phyloP scores from a whole-genome alignment of 2,329 filamentous ascomycete genomes.

The Camptophora hylomeconis region DNA sequence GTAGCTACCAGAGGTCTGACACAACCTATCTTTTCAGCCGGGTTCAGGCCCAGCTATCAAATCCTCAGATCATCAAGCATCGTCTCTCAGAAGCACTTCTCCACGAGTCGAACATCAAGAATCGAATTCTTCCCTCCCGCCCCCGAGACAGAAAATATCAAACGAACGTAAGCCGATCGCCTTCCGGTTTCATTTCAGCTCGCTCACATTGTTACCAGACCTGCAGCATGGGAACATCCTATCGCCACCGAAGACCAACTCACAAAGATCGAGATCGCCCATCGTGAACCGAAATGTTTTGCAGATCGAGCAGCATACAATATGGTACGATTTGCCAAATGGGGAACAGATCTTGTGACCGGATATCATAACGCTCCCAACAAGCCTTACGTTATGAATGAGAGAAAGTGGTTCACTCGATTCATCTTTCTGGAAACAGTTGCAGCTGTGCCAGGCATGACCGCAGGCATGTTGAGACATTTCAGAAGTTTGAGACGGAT shows the following conservation, averaged over 20 bases:
- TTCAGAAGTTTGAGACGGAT: slow-evolving; percentile 70
- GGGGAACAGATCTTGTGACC: slow-evolving; percentile 68
- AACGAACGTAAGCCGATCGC: slow-evolving; percentile 11
- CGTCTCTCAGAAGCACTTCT: slow-evolving; percentile 22
- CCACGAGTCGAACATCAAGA: slow-evolving; percentile 23
- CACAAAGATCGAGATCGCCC: slow-evolving; percentile 57
- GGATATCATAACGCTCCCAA: slow-evolving; percentile 61
- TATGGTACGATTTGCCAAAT: slow-evolving; percentile 63
- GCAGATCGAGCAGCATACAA: slow-evolving; percentile 70
- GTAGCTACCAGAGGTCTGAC: slow-evolving; percentile 11
- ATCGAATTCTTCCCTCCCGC: slow-evolving; percentile 45
- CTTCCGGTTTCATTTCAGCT: neutral
- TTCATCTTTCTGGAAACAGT: slow-evolving; percentile 93
- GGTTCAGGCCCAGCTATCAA: slow-evolving; percentile 16
- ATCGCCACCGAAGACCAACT: slow-evolving; percentile 67
- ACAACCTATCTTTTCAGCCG: slow-evolving; percentile 12
- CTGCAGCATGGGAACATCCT: slow-evolving; percentile 17
- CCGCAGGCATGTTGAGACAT: slow-evolving; percentile 86
- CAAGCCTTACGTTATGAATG: slow-evolving; percentile 58
- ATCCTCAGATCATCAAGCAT: slow-evolving; percentile 8
- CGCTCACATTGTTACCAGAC: slow-evolving; percentile 22
- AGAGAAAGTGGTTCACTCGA: slow-evolving; percentile 77
- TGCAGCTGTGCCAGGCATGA: slow-evolving; percentile 92
- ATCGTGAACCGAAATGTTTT: slow-evolving; percentile 57
- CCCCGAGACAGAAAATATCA: slow-evolving; percentile 38